phyloP scores from a whole-genome alignment of 140 eudicot species.

The Anethum foeniculum region DNA sequence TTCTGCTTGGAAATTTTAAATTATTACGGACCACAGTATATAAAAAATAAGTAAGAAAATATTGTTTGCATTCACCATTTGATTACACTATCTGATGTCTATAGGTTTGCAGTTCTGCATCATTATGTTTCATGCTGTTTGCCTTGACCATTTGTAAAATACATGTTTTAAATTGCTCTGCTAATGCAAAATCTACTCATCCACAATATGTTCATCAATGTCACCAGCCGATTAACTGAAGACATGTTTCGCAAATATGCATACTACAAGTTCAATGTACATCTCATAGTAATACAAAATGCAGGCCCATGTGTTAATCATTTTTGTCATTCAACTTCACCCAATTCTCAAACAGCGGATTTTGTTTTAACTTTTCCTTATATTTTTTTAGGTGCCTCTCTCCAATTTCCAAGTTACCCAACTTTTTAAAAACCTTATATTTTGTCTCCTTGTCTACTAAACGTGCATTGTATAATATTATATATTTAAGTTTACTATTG shows the following conservation, averaged over 20 bases:
- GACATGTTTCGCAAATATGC: neutral
- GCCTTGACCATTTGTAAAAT: neutral
- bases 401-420: slow-evolving; percentile 9
- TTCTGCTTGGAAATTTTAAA: neutral
- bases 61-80: neutral
- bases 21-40: neutral
- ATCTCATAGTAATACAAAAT: neutral
- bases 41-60: too few species aligned
- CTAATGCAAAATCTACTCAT: neutral
- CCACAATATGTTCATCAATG: neutral
- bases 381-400: neutral
- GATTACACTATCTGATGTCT: neutral
- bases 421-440: neutral
- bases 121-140: neutral
- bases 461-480: neutral
- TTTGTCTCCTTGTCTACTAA: slow-evolving; percentile 9
- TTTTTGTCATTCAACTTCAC: neutral
- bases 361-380: neutral
- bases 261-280: slow-evolving; percentile 6
- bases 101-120: neutral
- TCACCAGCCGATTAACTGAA: neutral
- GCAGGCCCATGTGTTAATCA: neutral
- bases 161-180: neutral
- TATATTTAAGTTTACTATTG: neutral
- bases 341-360: neutral